A percentile compares a stretch with the other conserved stretches of the same genome.
phyloP scores from a whole-genome alignment of 805 yeast genomes.

The Wickerhamiella parazyma region DNA sequence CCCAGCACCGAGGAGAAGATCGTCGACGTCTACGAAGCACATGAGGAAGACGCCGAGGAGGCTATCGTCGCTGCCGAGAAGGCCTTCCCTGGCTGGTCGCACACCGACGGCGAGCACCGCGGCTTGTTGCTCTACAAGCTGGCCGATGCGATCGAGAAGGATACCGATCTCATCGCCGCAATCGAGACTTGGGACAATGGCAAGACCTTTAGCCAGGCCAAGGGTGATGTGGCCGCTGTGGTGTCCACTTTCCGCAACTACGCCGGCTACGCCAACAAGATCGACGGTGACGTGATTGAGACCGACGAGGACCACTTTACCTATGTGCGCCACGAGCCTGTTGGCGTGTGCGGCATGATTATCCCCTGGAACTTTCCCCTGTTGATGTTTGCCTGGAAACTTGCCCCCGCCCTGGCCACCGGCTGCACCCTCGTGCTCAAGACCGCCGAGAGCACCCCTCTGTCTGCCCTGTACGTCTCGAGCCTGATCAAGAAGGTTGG shows the following conservation, averaged over 20 bases:
- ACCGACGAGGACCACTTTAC: slow-evolving; percentile 62
- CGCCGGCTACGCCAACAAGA: slow-evolving; percentile 87
- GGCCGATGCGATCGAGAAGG: slow-evolving; percentile 63
- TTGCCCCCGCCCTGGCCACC: slow-evolving; percentile 84
- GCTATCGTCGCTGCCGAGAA: slow-evolving; percentile 78
- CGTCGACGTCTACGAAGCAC: slow-evolving; percentile 58
- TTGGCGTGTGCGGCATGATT: slow-evolving; percentile 91
- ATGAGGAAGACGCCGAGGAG: slow-evolving; percentile 60
- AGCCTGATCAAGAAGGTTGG: slow-evolving; percentile 66
- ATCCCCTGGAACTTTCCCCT: slow-evolving; percentile 97
- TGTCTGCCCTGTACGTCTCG: slow-evolving; percentile 69
- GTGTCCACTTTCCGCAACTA: slow-evolving; percentile 63
- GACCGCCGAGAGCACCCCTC: slow-evolving; percentile 85
- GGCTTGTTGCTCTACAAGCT: slow-evolving; percentile 50
- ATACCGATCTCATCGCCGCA: slow-evolving; percentile 57
- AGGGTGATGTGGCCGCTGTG: slow-evolving; percentile 62
- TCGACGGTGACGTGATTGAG: slow-evolving; percentile 61
- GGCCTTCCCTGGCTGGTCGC: slow-evolving; percentile 66
- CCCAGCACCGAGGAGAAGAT: slow-evolving; percentile 67
- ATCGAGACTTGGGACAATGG: slow-evolving; percentile 87
- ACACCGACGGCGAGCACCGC: slow-evolving; percentile 57
- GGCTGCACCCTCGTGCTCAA: slow-evolving; percentile 83
- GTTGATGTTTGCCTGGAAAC: slow-evolving; percentile 87
- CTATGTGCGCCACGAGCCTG: slow-evolving; percentile 75
- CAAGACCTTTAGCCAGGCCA: slow-evolving; percentile 53